Conservation (phyloP, 164 flowering plant genomes). For the Euptelea pleiosperma region DNA sequence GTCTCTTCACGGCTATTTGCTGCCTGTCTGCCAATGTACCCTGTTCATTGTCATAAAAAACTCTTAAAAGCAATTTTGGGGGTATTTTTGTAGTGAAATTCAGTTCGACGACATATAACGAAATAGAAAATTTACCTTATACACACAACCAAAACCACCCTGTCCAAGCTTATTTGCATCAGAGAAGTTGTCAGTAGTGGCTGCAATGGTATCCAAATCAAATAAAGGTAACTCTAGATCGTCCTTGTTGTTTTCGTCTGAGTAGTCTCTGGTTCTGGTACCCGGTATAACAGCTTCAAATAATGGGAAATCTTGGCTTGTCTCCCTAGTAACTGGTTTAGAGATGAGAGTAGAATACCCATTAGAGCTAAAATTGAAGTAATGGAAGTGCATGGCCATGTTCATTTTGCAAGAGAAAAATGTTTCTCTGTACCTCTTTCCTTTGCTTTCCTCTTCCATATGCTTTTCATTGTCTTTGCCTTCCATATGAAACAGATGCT, state of each 20-base stretch:
- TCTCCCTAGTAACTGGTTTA: not conserved
- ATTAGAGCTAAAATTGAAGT: too few relatives aligned
- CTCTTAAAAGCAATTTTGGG: not conserved
- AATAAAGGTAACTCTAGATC: constrained; percentile 7
- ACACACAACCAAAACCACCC: constrained; percentile 16
- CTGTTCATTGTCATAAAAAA: not conserved
- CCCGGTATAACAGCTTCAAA: not conserved
- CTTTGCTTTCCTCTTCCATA: not conserved
- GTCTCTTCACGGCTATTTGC: constrained; percentile 32
- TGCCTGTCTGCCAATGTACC: constrained; percentile 15
- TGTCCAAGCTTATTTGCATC: constrained; percentile 12
- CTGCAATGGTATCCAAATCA: constrained; percentile 2
- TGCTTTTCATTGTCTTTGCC: not conserved
- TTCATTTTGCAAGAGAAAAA: too few relatives aligned
- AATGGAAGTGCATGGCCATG: too few relatives aligned
- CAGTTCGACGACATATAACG: not conserved
- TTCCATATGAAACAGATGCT: not conserved
- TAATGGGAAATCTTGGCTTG: constrained; percentile 11
- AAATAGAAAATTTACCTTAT: constrained; percentile 6
- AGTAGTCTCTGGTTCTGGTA: not conserved
- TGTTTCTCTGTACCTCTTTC: not conserved
- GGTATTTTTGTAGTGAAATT: not conserved
- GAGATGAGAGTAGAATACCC: too few relatives aligned
- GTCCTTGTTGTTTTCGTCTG: constrained; percentile 3
- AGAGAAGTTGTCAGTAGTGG: constrained; percentile 6